These are phyloP conservation scores for Ramaria sp. DNA, from an alignment of 768 basidiomycete genomes.

Conservation along the genomic window DNA sequence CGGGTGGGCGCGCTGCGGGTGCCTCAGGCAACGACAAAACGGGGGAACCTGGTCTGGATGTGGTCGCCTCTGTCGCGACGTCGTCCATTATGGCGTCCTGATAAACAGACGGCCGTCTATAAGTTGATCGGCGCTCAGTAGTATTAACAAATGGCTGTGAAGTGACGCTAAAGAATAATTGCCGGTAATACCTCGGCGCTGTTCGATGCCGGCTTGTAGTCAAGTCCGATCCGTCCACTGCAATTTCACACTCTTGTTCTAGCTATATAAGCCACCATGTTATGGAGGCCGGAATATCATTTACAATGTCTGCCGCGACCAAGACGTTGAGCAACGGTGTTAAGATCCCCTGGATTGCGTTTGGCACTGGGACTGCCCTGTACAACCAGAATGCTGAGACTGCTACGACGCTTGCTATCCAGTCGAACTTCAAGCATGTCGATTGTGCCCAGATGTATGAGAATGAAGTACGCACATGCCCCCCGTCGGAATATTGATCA, in stretches of 20 bases:
- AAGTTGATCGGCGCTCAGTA: no score
- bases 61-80: conserved; percentile 1
- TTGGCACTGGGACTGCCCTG: conserved; percentile 52
- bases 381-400: conserved; percentile 31
- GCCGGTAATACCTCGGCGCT: no score
- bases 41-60: conserved; percentile 51
- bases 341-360: conserved; percentile 45
- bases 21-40: conserved; percentile 33
- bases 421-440: conserved; percentile 47
- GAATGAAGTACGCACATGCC: conserved; percentile 32
- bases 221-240: no score
- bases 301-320: not conserved
- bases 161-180: no score
- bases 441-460: conserved; percentile 53
- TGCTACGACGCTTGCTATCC: conserved; percentile 36
- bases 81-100: conserved; percentile 1
- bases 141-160: no score
- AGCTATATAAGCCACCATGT: no score
- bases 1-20: conserved; percentile 30
- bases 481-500: not conserved
- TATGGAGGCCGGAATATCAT: not conserved
- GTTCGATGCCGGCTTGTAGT: no score
- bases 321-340: conserved; percentile 43
- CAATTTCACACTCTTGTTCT: no score
- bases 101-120: no score